Conservation (phyloP, 2,329 filamentous ascomycete species). For the Cercospora beticola region DNA sequence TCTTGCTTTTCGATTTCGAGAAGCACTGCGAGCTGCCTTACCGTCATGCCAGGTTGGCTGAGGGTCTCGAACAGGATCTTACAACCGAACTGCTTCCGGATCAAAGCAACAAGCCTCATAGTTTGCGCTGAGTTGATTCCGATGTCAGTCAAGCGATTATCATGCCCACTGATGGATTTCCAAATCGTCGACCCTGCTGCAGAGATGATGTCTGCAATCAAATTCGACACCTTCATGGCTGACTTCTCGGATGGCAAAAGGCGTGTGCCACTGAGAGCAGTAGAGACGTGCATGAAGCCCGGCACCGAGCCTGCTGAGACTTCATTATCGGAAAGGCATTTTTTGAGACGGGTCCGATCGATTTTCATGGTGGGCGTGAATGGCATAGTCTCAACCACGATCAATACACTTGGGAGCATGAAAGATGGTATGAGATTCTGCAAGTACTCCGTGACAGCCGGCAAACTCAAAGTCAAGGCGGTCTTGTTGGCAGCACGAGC, state of each 20-base stretch:
- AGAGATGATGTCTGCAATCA: background rate
- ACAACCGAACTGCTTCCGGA: background rate
- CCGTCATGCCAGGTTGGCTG: background rate
- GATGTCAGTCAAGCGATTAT: slow-evolving; percentile 5
- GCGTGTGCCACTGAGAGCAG: background rate
- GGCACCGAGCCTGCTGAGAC: background rate
- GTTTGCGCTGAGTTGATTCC: slow-evolving; percentile 10
- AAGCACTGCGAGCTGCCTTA: background rate
- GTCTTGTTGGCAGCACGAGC: background rate
- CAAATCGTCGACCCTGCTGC: background rate
- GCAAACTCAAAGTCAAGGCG: background rate
- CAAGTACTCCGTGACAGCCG: background rate
- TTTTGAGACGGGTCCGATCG: slow-evolving; percentile 7
- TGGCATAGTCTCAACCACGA: slow-evolving; percentile 3
- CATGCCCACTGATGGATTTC: slow-evolving; percentile 4
- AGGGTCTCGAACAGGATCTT: background rate
- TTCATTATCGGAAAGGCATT: background rate
- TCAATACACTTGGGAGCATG: slow-evolving; percentile 5
- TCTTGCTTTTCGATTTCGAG: background rate
- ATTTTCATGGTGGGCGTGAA: slow-evolving; percentile 12
- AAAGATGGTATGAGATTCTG: background rate
- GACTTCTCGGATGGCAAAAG: background rate
- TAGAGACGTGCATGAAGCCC: background rate
- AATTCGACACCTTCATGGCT: background rate
- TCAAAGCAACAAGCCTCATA: slow-evolving; percentile 6